Percentiles rank a stretch among this genome's conserved stretches.
Evolutionary conservation across 2,329 filamentous ascomycete species (phyloP).

Genomic region (Diaporthe ampelina): DNA sequence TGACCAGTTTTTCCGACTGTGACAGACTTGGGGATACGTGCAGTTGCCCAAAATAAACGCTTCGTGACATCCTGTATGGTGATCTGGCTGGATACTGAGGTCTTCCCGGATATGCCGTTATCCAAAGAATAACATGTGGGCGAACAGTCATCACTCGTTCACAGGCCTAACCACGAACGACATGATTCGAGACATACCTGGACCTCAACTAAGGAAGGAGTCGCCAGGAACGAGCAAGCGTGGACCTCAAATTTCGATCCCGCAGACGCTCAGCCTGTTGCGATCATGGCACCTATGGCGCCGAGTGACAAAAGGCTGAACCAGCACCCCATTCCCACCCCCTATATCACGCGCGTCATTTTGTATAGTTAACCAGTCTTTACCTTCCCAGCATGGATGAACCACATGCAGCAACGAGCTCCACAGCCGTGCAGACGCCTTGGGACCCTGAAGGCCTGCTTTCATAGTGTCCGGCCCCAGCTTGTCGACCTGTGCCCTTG

Average conservation of each 20-base stretch:
- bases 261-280: neutral
- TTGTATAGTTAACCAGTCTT: neutral
- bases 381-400: neutral
- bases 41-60: neutral
- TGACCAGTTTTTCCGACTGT: conserved; percentile 1
- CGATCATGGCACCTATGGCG: neutral
- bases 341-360: neutral
- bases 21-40: conserved; percentile 16
- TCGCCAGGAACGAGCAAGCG: neutral
- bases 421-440: neutral
- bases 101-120: neutral
- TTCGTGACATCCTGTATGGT: neutral
- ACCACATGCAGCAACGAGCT: neutral
- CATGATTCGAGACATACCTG: conserved; percentile 14
- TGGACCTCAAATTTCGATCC: neutral
- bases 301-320: neutral
- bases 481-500: neutral
- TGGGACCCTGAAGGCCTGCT: neutral
- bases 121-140: conserved; percentile 11
- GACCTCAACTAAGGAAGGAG: neutral
- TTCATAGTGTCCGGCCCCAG: neutral
- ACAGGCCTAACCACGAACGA: neutral
- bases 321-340: neutral
- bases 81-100: neutral
- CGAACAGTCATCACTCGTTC: conserved; percentile 23